Evolutionary conservation across 73 alveolate species (phyloP).

Genomic region (Stentor roeselii): DNA sequence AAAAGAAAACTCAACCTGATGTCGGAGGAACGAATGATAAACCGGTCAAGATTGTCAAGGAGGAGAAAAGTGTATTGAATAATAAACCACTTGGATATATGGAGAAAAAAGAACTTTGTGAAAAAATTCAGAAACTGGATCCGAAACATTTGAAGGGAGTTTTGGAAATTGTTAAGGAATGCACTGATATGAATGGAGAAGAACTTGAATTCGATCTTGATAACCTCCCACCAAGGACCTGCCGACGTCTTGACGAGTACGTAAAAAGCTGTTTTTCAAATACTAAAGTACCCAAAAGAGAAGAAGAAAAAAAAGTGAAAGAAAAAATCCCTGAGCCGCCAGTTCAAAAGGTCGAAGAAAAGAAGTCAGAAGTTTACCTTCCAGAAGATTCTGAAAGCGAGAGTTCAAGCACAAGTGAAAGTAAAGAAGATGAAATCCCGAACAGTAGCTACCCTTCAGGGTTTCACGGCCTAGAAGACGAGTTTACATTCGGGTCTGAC

Average conservation of each 20-base stretch:
- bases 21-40: background rate
- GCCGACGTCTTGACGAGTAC: conserved; percentile 71
- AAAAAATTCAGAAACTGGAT: conserved; percentile 2
- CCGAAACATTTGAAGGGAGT: conserved; percentile 27
- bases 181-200: conserved; percentile 4
- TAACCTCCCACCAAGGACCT: conserved; percentile 59
- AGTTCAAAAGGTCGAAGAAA: background rate
- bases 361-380: background rate
- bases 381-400: conserved; percentile 12
- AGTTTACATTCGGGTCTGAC: too few species aligned
- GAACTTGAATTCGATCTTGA: conserved; percentile 80
- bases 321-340: background rate
- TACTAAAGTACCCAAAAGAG: background rate
- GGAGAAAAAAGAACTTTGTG: conserved; percentile 28
- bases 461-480: too few species aligned
- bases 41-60: background rate
- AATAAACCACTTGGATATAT: background rate
- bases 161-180: conserved; percentile 23
- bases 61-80: background rate
- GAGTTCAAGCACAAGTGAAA: conserved; percentile 11
- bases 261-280: conserved; percentile 52
- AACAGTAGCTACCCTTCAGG: too few species aligned
- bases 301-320: background rate
- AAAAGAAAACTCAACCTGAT: background rate
- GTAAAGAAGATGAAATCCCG: conserved; percentile 26